phyloP scores from a whole-genome alignment of 176 grass and related monocot species.

The Aegilops tauschii region DNA sequence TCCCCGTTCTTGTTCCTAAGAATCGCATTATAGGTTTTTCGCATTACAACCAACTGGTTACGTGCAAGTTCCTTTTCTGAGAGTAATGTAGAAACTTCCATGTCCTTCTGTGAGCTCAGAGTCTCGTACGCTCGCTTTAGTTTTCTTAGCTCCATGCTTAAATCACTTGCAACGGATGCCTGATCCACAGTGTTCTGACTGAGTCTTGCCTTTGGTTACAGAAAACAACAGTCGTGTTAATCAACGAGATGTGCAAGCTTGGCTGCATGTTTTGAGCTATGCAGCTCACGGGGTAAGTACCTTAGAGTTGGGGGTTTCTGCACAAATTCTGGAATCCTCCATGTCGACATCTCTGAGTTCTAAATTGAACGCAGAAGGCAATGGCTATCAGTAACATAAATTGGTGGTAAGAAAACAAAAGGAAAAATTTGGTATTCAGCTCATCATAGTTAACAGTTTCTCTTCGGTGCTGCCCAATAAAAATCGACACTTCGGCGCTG shows the following conservation, averaged over 20 bases:
- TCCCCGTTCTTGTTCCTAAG: slow-evolving; percentile 36
- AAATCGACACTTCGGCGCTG: no score
- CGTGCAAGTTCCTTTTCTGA: slow-evolving; percentile 42
- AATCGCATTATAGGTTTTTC: slow-evolving; percentile 3
- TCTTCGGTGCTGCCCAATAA: no score
- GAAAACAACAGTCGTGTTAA: neutral
- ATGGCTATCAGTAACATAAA: neutral
- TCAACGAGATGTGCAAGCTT: neutral
- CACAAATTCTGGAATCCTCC: neutral
- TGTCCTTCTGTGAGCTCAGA: slow-evolving; percentile 43
- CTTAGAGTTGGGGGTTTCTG: neutral
- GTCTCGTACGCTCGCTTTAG: slow-evolving; percentile 41
- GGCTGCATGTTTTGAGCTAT: neutral
- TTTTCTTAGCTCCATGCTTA: slow-evolving; percentile 38
- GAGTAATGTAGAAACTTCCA: slow-evolving; percentile 35
- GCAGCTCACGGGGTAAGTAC: neutral
- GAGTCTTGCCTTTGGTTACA: slow-evolving; percentile 16
- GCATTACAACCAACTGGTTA: slow-evolving; percentile 48
- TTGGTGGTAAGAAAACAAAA: no score
- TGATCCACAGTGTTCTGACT: neutral
- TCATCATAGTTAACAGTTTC: no score
- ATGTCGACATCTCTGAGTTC: neutral
- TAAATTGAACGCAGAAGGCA: neutral
- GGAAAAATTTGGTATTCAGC: no score
- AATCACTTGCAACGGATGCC: neutral